Base-by-base conservation (phyloP, 441 rosid genomes). In the Pelargonium australe region DNA sequence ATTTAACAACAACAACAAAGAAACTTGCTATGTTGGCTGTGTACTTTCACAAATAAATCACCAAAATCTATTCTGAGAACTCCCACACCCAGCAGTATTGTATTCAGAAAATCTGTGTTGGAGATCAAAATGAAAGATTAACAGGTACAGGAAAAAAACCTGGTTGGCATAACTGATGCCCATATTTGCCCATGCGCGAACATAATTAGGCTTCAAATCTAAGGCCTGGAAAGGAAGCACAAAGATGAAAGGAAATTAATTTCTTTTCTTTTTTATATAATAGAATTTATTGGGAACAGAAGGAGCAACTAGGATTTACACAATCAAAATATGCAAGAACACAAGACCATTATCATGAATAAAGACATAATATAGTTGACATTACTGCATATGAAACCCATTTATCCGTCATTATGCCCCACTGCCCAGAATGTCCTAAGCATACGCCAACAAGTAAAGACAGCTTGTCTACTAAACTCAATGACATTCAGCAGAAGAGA, bases 121-220 rank as follows among this genome's bases (percentile, higher is more conserved):
- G 31, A 67, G 10, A 49, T n/a, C 44, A 49, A 45, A 66, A 66
- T 31, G 63, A 57, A 25, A 57, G 63, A 19, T 20, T 20, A 58
- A 58, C 31, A 20, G 1, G 63, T 9, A 19, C 11, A 19, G 65
- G 16, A 4, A 71, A 72, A 72, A 2, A 63, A 95, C 98, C 99
- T 95, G 98, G 82, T 95, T 95, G 70, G 99, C 99, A 66, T 85
- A 95, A 80, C 99, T 95, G 78, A 95, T 95, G 68, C 99, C 99
- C 97, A 95, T 92, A 85, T 95, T 95, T 76, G 99, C 97, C 99
- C 99, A 95, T 16, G 99, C 99, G 25, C 99, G 99, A 72, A 95
- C 98, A 73, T 95, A 95, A 70, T 95, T 95, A 60, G 99, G 99
- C 85, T 95, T 95, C 89, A 95, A 85, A 84, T 95, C 97, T 70